Percentiles rank a stretch among this genome's conserved stretches.
These are phyloP conservation scores for Phaeodactylum tricornutum DNA, from an alignment of 108 stramenopile genomes.

Conservation along the genomic window DNA sequence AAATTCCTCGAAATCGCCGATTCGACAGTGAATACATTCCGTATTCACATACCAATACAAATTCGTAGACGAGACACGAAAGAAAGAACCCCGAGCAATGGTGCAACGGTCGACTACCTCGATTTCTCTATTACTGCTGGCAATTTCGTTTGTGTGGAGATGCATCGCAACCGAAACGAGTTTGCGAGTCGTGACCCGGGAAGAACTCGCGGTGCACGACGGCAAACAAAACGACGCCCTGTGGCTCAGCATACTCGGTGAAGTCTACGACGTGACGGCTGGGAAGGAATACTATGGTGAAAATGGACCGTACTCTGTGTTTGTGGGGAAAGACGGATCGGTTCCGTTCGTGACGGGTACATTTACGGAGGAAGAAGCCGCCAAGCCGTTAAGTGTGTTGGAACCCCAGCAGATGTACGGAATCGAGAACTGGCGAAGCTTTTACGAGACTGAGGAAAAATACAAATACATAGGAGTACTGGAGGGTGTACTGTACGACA, in stretches of 20 bases:
- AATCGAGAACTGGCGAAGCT: constrained; percentile 20
- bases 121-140: too few species aligned
- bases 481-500: constrained; percentile 33
- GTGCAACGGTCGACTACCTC: too few species aligned
- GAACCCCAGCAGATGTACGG: constrained; percentile 20
- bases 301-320: constrained; percentile 34
- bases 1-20: too few species aligned
- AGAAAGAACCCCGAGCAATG: too few species aligned
- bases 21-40: too few species aligned
- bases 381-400: constrained; percentile 32
- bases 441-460: constrained; percentile 41
- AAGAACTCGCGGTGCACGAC: too few species aligned
- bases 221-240: constrained; percentile 23
- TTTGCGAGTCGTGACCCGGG: too few species aligned
- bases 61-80: too few species aligned
- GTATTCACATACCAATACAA: too few species aligned
- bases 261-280: constrained; percentile 67
- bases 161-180: too few species aligned
- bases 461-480: constrained; percentile 32
- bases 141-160: too few species aligned
- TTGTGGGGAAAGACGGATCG: constrained; percentile 26
- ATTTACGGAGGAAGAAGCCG: constrained; percentile 53
- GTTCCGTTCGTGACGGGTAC: constrained; percentile 36
- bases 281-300: constrained; percentile 50
- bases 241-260: constrained; percentile 66